Percentiles rank a stretch among this genome's conserved stretches.
These are phyloP conservation scores for Beta corolliflora DNA, from an alignment of 179 eudicot genomes.

Conservation along the genomic window DNA sequence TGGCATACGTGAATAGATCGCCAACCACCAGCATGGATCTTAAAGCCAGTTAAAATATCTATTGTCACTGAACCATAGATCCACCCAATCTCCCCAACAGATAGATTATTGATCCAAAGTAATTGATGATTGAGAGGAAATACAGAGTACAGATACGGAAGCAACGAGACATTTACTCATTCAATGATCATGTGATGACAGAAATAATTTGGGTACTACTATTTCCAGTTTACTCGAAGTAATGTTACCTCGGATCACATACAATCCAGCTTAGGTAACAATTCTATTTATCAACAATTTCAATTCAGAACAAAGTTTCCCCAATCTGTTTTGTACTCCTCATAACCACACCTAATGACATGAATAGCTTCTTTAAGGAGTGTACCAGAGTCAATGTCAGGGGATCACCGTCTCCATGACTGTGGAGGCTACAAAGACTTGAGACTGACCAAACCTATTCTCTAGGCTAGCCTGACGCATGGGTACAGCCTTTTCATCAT, in stretches of 20 bases:
- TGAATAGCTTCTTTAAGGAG: conserved; percentile 87
- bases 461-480: conserved; percentile 73
- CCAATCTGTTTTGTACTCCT: conserved; percentile 82
- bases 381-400: conserved; percentile 61
- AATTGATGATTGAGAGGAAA: too few relatives aligned
- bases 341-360: conserved; percentile 89
- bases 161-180: too few relatives aligned
- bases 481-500: conserved; percentile 74
- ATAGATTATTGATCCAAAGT: too few relatives aligned
- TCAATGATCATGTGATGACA: too few relatives aligned
- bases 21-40: conserved; percentile 95
- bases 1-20: conserved; percentile 91
- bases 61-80: conserved; percentile 87
- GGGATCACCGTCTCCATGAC: conserved; percentile 80
- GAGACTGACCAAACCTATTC: conserved; percentile 75
- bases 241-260: too few relatives aligned
- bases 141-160: too few relatives aligned
- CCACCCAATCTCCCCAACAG: conserved; percentile 86
- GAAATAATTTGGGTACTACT: too few relatives aligned
- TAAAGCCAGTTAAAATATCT: conserved; percentile 90
- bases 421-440: conserved; percentile 71
- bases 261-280: too few relatives aligned
- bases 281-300: too few relatives aligned
- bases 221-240: too few relatives aligned
- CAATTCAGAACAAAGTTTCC: conserved; percentile 30